Conservation (phyloP, 2,329 filamentous ascomycete species). For the Colletotrichum eremochloae region DNA sequence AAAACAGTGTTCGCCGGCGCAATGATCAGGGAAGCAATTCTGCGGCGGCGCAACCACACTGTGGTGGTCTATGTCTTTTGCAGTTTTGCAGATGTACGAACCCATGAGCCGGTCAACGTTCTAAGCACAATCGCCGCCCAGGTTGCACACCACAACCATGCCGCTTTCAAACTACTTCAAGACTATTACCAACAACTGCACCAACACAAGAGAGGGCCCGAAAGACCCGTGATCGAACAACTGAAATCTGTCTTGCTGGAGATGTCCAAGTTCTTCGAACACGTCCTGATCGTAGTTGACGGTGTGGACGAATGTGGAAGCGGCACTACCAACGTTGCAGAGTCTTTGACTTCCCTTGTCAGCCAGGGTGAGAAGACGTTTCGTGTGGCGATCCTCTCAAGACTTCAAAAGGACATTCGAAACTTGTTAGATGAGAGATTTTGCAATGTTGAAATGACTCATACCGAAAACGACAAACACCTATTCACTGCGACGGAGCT, state of each 20-base stretch:
- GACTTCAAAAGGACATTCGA: background rate
- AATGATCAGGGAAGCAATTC: background rate
- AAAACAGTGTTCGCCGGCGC: slow-evolving; percentile 1
- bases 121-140: slow-evolving; percentile 11
- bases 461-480: background rate
- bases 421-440: background rate
- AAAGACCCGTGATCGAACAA: background rate
- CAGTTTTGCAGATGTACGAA: background rate
- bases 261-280: background rate
- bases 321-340: background rate
- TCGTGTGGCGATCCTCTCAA: background rate
- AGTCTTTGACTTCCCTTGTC: background rate
- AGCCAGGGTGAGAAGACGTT: background rate
- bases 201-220: background rate
- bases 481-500: slow-evolving; percentile 3
- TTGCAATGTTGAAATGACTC: background rate
- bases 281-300: slow-evolving; percentile 9
- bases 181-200: background rate
- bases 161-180: background rate
- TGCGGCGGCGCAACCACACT: background rate
- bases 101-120: background rate
- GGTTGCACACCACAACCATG: background rate
- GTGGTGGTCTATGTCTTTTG: background rate
- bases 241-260: background rate
- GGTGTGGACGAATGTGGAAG: slow-evolving; percentile 2